phyloP scores from a whole-genome alignment of 345 rosid species.

The Melaleuca alternifolia region DNA sequence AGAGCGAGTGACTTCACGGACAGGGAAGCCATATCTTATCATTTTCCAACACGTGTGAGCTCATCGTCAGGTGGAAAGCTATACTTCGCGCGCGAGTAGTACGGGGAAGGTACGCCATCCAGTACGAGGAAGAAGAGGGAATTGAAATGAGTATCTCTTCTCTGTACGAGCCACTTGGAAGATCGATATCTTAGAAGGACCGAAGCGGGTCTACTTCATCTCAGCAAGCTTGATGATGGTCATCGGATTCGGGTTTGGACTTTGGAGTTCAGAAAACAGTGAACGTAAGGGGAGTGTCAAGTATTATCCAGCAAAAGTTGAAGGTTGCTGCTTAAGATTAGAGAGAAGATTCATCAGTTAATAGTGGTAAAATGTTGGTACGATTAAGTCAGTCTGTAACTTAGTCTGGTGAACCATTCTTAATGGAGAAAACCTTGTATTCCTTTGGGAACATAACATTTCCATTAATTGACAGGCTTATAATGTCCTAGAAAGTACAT shows the following conservation, averaged over 20 bases:
- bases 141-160: not conserved
- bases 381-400: not conserved
- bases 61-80: not conserved
- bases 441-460: not conserved
- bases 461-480: not conserved
- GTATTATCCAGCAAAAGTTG: not conserved
- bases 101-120: not conserved
- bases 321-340: not conserved
- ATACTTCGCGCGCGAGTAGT: not conserved
- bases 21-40: not conserved
- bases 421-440: not conserved
- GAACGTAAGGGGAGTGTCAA: not conserved
- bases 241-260: not conserved
- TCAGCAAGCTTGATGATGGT: not conserved
- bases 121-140: not conserved
- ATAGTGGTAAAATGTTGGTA: not conserved
- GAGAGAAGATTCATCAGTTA: not conserved
- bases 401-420: not conserved
- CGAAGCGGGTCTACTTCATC: not conserved
- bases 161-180: not conserved
- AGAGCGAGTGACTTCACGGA: not conserved
- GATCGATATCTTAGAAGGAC: not conserved
- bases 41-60: not conserved
- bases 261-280: not conserved
- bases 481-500: not conserved